Percentiles rank a stretch among this genome's conserved stretches.
Evolutionary conservation across 106 monocot genomes (phyloP).

Genomic region (Iris macrosiphon): DNA sequence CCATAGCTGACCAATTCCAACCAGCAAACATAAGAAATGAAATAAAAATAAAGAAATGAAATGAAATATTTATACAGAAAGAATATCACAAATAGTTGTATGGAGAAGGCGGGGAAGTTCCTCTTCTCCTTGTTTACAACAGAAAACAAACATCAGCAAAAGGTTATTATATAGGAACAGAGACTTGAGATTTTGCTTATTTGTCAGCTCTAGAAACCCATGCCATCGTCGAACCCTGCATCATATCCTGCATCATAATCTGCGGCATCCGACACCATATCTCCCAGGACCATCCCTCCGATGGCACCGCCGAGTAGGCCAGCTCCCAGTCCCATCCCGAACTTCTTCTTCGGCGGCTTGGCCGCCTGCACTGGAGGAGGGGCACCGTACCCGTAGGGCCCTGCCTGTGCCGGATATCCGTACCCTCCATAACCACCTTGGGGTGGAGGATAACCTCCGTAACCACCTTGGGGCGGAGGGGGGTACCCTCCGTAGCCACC

Average conservation of each 20-base stretch:
- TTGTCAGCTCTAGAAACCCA: conserved; percentile 16
- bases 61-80: no score
- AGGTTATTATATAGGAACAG: not conserved
- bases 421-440: conserved; percentile 14
- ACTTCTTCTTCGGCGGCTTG: conserved; percentile 21
- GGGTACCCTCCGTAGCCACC: conserved; percentile 5
- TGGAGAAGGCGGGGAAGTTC: no score
- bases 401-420: conserved; percentile 13
- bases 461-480: conserved; percentile 19
- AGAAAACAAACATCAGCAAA: no score
- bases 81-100: no score
- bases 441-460: conserved; percentile 7
- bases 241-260: conserved; percentile 53
- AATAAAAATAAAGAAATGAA: no score
- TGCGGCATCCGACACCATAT: conserved; percentile 39
- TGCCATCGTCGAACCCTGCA: conserved; percentile 39
- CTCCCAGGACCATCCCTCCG: conserved; percentile 51
- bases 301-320: conserved; percentile 53
- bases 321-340: conserved; percentile 44
- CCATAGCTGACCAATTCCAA: no score
- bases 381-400: conserved; percentile 18
- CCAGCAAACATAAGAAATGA: no score
- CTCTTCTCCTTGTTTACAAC: no score
- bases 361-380: conserved; percentile 9
- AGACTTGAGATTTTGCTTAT: not conserved